phyloP scores from a whole-genome alignment of 371 early-diverging fungal genomes.

The Chytridium lagenaria region DNA sequence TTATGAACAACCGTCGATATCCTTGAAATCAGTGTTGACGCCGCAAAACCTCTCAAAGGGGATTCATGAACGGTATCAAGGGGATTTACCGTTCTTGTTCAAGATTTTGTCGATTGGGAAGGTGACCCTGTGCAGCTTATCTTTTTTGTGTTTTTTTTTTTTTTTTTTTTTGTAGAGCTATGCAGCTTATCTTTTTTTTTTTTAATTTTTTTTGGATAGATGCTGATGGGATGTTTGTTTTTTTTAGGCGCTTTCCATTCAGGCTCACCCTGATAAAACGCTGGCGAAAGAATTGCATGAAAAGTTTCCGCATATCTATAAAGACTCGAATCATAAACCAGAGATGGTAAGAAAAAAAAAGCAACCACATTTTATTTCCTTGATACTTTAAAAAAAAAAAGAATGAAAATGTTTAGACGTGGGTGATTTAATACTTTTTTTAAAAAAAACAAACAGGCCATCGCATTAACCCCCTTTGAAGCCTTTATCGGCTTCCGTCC shows the following conservation, averaged over 20 bases:
- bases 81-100: constrained; percentile 94
- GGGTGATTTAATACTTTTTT: too few species aligned
- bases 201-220: neutral
- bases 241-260: constrained; percentile 86
- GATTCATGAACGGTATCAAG: constrained; percentile 62
- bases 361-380: too few species aligned
- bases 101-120: constrained; percentile 94
- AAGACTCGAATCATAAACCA: constrained; percentile 93
- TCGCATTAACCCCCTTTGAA: constrained; percentile 94
- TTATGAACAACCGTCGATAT: constrained; percentile 43
- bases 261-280: constrained; percentile 95
- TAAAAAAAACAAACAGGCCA: constrained; percentile 56
- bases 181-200: neutral
- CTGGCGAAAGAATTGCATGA: constrained; percentile 78
- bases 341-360: constrained; percentile 90
- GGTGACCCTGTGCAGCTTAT: too few species aligned
- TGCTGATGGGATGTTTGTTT: neutral
- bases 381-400: too few species aligned
- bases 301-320: constrained; percentile 81
- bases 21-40: constrained; percentile 66
- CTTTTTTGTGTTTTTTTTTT: neutral
- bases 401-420: too few species aligned
- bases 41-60: constrained; percentile 48
- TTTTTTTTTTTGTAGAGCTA: neutral
- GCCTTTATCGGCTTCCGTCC: constrained; percentile 96